These are phyloP conservation scores for Mariannaea sp. DNA, from an alignment of 2,329 filamentous ascomycete genomes.

Conservation along the genomic window DNA sequence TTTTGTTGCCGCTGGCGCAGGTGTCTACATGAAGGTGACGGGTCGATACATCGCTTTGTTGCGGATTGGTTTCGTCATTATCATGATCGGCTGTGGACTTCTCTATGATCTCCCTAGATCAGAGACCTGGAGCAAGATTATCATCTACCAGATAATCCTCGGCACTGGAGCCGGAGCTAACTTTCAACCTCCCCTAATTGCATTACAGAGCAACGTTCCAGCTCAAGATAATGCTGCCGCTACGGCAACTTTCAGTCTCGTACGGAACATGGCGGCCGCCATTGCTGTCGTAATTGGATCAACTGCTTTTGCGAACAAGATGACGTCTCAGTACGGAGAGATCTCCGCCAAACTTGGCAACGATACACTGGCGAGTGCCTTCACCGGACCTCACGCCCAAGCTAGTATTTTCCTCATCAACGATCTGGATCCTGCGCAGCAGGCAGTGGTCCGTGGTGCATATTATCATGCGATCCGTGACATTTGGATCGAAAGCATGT, in stretches of 20 bases:
- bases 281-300: neutral
- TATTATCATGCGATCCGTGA: neutral
- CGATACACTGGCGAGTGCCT: neutral
- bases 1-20: neutral
- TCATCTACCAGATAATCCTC: neutral
- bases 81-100: neutral
- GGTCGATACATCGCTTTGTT: neutral
- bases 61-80: neutral
- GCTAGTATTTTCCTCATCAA: neutral
- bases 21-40: neutral
- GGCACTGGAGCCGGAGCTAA: neutral
- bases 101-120: neutral
- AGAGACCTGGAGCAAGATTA: neutral
- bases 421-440: neutral
- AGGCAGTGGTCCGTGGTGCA: neutral
- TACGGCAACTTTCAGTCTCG: neutral
- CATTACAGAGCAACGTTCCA: neutral
- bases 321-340: neutral
- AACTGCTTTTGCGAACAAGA: neutral
- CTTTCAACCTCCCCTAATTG: neutral
- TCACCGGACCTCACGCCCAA: neutral
- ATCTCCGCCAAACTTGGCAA: neutral
- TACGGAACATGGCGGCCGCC: neutral
- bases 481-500: neutral
- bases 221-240: neutral